Evolutionary conservation across 2,329 filamentous ascomycete species (phyloP).

Genomic region (Aureobasidium sp.): DNA sequence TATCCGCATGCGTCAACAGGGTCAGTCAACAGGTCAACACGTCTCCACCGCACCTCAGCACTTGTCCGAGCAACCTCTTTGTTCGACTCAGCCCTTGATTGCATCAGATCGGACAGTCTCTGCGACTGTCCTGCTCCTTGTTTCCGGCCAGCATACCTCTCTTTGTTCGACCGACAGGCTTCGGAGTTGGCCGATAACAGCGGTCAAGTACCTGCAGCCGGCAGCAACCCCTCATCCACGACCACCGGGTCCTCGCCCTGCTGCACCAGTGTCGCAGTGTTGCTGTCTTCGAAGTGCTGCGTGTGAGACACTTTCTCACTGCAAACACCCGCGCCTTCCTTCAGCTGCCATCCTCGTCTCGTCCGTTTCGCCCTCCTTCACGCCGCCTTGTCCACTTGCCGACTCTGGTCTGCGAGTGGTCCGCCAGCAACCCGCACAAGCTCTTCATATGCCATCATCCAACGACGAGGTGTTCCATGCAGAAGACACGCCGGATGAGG

Average conservation of each 20-base stretch:
- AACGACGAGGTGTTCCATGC: slow-evolving; percentile 19
- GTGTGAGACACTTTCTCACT: background rate
- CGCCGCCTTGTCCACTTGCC: background rate
- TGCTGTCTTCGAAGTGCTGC: background rate
- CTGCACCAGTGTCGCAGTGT: slow-evolving; percentile 1
- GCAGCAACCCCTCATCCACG: slow-evolving; percentile 2
- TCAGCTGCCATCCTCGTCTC: background rate
- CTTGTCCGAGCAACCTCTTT: background rate
- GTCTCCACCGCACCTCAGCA: slow-evolving; percentile 1
- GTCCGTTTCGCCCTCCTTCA: background rate
- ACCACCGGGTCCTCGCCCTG: no score
- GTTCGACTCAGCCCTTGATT: background rate
- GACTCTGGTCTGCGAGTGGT: slow-evolving; percentile 11
- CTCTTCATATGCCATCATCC: slow-evolving; percentile 19
- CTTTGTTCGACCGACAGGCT: background rate
- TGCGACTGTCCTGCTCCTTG: slow-evolving; percentile 1
- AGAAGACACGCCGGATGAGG: slow-evolving; percentile 19
- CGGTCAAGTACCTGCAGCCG: background rate
- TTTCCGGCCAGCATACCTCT: background rate
- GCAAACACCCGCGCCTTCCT: background rate
- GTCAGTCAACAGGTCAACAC: background rate
- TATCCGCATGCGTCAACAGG: slow-evolving; percentile 3
- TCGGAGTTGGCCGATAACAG: slow-evolving; percentile 5
- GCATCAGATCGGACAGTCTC: slow-evolving; percentile 6
- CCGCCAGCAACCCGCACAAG: background rate